Evolutionary conservation across 805 yeast species (phyloP).

Genomic region (Saccharomyces eubayanus): DNA sequence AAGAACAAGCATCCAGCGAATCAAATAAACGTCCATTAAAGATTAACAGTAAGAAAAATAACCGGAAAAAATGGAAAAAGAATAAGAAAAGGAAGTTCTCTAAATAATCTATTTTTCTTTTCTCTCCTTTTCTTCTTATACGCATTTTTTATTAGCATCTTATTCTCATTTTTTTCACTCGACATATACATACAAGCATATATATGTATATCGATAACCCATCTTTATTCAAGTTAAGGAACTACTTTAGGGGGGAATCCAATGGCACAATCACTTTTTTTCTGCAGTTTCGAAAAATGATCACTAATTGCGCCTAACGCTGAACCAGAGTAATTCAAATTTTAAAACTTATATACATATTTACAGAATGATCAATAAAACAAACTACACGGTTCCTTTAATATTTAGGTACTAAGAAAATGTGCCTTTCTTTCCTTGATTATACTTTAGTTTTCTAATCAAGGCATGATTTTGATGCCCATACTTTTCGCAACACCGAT

Average conservation of each 20-base stretch:
- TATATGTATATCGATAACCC: background rate
- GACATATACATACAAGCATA: background rate
- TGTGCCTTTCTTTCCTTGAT: background rate
- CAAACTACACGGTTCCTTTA: background rate
- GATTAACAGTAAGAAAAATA: conserved; percentile 4
- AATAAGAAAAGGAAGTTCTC: conserved; percentile 25
- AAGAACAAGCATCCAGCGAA: background rate
- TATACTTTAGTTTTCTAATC: background rate
- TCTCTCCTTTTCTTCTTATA: background rate
- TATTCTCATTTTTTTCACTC: background rate
- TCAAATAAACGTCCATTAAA: background rate
- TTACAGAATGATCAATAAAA: background rate
- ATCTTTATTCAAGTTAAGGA: background rate
- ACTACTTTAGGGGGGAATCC: background rate
- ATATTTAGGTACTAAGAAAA: background rate
- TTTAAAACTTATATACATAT: background rate
- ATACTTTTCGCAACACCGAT: conserved; percentile 83
- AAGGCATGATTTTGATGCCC: conserved; percentile 77
- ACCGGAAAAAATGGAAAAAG: conserved; percentile 21
- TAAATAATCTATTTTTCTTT: conserved; percentile 6
- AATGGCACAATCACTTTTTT: too few relatives aligned
- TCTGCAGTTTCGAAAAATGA: too few relatives aligned
- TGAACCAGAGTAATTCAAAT: background rate
- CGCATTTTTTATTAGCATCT: background rate
- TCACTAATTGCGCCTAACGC: background rate